Conservation (phyloP, 75 land plant species). For the Ceratopteris richardii region DNA sequence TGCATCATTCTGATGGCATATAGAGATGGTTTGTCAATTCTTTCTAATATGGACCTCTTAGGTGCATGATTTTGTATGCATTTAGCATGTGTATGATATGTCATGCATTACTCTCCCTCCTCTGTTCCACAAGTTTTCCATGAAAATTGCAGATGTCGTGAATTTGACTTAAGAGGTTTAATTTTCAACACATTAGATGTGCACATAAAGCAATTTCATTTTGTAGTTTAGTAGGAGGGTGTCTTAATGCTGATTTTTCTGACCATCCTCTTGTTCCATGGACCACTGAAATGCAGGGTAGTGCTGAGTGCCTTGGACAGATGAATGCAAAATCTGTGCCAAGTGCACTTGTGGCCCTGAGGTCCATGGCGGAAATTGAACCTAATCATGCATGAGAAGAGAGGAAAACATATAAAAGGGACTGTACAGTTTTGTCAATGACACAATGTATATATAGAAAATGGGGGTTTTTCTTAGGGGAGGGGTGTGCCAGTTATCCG, state of each 20-base stretch:
- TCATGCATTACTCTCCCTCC: no score
- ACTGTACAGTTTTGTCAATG: no score
- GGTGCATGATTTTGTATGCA: no score
- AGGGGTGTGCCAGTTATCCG: background rate
- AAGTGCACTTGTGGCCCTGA: background rate
- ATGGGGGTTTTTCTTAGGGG: constrained; percentile 6
- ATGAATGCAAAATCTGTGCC: background rate
- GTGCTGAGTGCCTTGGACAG: constrained; percentile 31
- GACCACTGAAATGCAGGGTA: constrained; percentile 20
- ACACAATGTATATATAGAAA: no score
- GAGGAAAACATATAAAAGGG: no score
- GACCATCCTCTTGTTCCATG: background rate
- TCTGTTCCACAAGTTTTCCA: no score
- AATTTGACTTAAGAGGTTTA: background rate
- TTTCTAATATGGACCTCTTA: no score
- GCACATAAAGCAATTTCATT: background rate
- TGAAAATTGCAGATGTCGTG: no score
- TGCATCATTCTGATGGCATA: no score
- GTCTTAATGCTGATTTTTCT: background rate
- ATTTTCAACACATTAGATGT: constrained; percentile 1
- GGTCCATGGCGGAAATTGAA: background rate
- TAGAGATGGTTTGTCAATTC: no score
- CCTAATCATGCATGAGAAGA: background rate
- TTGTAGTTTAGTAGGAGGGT: background rate
- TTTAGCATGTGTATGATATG: no score